Evolutionary conservation across 306 rosid species (phyloP), one percentile per base, ranked within the genome.

Genomic region (Gynostemma pentaphyllum): DNA sequence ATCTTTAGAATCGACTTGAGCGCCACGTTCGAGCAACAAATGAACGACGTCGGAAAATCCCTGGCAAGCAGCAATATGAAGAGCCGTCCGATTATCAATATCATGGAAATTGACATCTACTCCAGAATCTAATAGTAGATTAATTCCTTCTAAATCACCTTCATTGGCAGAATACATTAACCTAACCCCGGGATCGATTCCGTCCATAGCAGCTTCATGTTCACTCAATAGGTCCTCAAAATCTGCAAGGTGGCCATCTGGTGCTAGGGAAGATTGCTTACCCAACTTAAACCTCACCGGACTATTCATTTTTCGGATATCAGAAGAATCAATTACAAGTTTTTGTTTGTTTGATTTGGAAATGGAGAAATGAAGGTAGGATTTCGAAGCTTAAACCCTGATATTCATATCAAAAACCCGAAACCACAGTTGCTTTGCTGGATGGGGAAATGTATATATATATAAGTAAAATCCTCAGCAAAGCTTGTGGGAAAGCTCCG

Each of bases 1-100:
- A 71, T 92, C 98, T 19, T 53, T 72, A 0, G 83, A 71, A 56
- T 92, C 85, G 14, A 86, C 82, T 5, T 66, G 65, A 34, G 99
- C 95, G 1, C 87, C 90, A 36, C 75, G 79, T 14, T 61, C 82
- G n/a, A 92, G 86, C 72, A 92, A 76, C 73, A 86, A 62, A 14
- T 71, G 75, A 16, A 92, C 94, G 16, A 88, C 90, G 36, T 92
- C 85, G 54, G 70, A 72, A 29, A 66, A 72, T 24, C 83, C 88
- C 73, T 92, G 95, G 57, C 98, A 92, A 0, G 96, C 87, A 53
- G 96, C 92, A 62, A 92, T 73, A 24, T 92, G 98, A 36, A 92
- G 84, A 34, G 95, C 94, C 42, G 98, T 86, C 73, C 98, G 95
- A 44, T 70, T 73, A 53, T 92, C 98, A 56, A 73, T 82, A 79